Base-by-base conservation (phyloP, 1,284 basidiomycete genomes). In the Cryptococcus sp. region DNA sequence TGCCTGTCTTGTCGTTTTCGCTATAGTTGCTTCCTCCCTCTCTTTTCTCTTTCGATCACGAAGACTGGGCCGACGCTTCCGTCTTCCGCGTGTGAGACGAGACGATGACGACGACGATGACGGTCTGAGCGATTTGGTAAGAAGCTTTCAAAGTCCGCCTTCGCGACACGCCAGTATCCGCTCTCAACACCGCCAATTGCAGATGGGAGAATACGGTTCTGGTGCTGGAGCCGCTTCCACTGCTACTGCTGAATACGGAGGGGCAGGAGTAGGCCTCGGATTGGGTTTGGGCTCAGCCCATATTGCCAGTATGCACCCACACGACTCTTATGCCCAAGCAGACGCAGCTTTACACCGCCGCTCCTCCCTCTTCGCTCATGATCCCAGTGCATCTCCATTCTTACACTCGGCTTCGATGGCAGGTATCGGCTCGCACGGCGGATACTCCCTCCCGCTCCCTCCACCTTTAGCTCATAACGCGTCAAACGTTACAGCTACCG, bases 101-200 rank as follows among this genome's bases (percentile, higher is more conserved):
- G 40, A n/a, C 11, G 25, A 50, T 15, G 55, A 65, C 19, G 58
- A 65, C 46, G 66, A 67, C 37, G 64, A 66, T 22, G 67, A 69
- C 46, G 67, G 66, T 5, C 47, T 70, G 22, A 59, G 56, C 45
- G 68, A 70, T 44, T 43, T 70, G 6, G 62, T 70, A 15, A 48
- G 52, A 3, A 58, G 59, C 19, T 65, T 68, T 52, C 53, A 44
- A 25, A 45, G 26, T 15, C 39, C 47, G 39, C 52, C 44, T 40
- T 50, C 25, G 52, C 34, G 46, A 6, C 41, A 44, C 41, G 41
- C 11, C n/a, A 19, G n/a, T n/a, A 44, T 44, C 41, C 41, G 41
- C 41, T 23, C 41, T n/a, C 49, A 52, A 50, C 29, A 55, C 41
- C 52, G 45, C 29, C 56, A n/a, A n/a, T 39, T 53, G 46, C 26